phyloP scores from a whole-genome alignment of 2,329 filamentous ascomycete genomes.

The Dactylellina cionopaga region DNA sequence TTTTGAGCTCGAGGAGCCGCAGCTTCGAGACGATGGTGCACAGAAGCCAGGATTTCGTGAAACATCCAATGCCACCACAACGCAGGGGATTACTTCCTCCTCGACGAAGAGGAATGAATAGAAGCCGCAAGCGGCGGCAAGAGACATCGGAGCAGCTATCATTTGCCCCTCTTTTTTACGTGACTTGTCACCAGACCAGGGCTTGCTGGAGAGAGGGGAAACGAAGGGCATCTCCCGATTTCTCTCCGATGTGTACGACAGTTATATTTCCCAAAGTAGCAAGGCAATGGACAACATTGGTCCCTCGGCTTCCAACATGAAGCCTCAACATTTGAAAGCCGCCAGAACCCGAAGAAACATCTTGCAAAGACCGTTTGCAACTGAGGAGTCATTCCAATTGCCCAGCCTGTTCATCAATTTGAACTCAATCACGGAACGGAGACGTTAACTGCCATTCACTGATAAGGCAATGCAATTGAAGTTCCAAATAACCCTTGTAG shows the following conservation, averaged over 20 bases:
- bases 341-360: slow-evolving; percentile 16
- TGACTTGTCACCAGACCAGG: too few relatives aligned
- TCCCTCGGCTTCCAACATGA: neutral
- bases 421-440: too few relatives aligned
- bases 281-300: slow-evolving; percentile 32
- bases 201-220: too few relatives aligned
- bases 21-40: neutral
- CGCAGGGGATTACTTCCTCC: neutral
- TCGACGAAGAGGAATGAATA: slow-evolving; percentile 2
- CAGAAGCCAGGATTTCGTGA: neutral
- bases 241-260: slow-evolving; percentile 39
- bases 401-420: too few relatives aligned
- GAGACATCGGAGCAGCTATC: slow-evolving; percentile 13
- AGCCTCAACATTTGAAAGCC: slow-evolving; percentile 34
- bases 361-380: slow-evolving; percentile 21
- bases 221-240: neutral
- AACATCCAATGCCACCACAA: slow-evolving; percentile 38
- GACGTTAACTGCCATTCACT: too few relatives aligned
- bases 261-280: slow-evolving; percentile 21
- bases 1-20: slow-evolving; percentile 1
- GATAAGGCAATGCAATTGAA: too few relatives aligned
- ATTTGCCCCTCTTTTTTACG: slow-evolving; percentile 15
- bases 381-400: slow-evolving; percentile 32
- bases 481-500: slow-evolving; percentile 18
- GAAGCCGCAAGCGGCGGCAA: slow-evolving; percentile 34